Evolutionary conservation across 1,284 basidiomycete species (phyloP).

Genomic region (Puccinia triticina): DNA sequence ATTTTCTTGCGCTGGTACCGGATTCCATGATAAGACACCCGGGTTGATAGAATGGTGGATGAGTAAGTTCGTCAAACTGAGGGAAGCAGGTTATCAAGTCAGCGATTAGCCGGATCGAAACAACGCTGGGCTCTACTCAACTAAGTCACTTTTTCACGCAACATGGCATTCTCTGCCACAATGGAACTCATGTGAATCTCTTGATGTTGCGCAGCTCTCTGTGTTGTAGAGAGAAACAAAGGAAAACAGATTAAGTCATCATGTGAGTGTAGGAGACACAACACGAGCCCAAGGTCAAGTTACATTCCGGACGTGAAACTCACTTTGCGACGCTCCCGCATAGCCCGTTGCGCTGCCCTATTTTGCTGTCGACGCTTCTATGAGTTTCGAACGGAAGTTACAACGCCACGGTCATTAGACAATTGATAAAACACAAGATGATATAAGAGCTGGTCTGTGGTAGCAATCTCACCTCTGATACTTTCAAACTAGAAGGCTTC

Average conservation of each 20-base stretch:
- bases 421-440: background rate
- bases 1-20: conserved; percentile 12
- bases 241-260: background rate
- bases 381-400: background rate
- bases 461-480: conserved; percentile 19
- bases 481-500: conserved; percentile 17
- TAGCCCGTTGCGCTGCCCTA: conserved; percentile 38
- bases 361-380: conserved; percentile 45
- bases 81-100: background rate
- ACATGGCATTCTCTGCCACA: conserved; percentile 19
- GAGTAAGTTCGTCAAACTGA: conserved; percentile 34
- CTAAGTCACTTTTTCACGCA: conserved; percentile 40
- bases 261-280: too few species aligned
- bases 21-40: conserved; percentile 4
- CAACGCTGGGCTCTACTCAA: background rate
- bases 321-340: conserved; percentile 44
- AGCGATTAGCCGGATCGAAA: background rate
- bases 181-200: conserved; percentile 40
- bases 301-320: background rate
- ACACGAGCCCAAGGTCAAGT: background rate
- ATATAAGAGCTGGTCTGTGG: background rate
- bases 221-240: background rate
- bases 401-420: background rate
- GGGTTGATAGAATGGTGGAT: conserved; percentile 24
- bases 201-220: conserved; percentile 46